Base-by-base conservation (phyloP, 106 monocot species). In the Iris macrosiphon region DNA sequence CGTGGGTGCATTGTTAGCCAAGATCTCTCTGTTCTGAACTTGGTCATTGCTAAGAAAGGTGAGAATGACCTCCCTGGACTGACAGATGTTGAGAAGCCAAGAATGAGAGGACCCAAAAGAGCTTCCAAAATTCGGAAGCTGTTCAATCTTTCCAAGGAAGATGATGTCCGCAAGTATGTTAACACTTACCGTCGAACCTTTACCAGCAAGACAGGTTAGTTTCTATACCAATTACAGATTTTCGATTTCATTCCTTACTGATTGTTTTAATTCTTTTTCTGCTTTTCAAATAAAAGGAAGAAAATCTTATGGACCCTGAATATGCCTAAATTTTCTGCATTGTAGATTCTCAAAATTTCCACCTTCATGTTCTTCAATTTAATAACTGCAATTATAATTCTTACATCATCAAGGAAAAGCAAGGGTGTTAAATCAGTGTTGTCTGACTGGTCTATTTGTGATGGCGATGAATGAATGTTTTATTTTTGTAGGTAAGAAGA, bases 81-180 rank as follows among this genome's bases (percentile, higher is more conserved):
- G 25, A 59, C 59, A 10, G 59, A 59, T 17, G 28, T 59, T 11
- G 59, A 59, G 43, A 59, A 59, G n/a, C 59, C 59, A 5, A 59
- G 59, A 16, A 59, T 59, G 59, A 59, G 59, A 43, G 59, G 59
- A 14, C 59, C 59, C 15, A 59, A 59, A 28, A 59, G 59, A 41
- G 59, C 59, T 35, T 59, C 59, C 11, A 59, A 59, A 28, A 59
- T 59, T 29, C 59, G 59, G n/a, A 59, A 59, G 29, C 59, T 59
- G 4, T 59, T 59, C 59, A 59, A 59, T 30, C 59, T 59, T 4
- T 59, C 59, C 42, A 59, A 59, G 59, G 59, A 59, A 29, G 41
- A 59, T 44, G 59, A 59, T 59, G 59, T 59, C 29, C 59, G 59
- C 59, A 59, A 59, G 43, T 59, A 59, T 19, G 59, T 59, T 28